A percentile compares a stretch with the other conserved stretches of the same genome.
These are phyloP conservation scores for Erodium maritimum DNA, from an alignment of 345 rosid genomes.

Conservation along the genomic window DNA sequence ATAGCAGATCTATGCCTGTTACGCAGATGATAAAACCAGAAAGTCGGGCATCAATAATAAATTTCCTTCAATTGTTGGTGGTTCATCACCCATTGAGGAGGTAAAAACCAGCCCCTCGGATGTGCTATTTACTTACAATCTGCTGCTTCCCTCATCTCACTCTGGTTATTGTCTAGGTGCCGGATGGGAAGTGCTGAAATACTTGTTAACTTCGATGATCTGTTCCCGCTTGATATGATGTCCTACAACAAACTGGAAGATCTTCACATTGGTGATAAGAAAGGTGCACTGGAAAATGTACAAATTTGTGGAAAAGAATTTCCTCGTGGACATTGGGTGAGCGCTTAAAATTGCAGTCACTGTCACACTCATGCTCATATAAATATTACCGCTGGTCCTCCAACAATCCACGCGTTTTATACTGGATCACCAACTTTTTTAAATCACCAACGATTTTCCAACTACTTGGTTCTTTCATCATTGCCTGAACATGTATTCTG, in stretches of 20 bases:
- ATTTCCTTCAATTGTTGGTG: conserved; percentile 76
- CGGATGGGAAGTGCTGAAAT: conserved; percentile 88
- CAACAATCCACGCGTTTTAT: no score
- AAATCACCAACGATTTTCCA: no score
- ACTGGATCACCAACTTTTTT: no score
- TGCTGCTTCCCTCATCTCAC: conserved; percentile 22
- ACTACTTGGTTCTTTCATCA: no score
- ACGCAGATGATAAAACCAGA: conserved; percentile 72
- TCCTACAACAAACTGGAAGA: conserved; percentile 24
- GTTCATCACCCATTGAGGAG: conserved; percentile 92
- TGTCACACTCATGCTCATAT: neutral
- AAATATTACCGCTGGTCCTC: no score
- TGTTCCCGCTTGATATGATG: conserved; percentile 41
- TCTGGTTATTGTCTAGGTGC: conserved; percentile 48
- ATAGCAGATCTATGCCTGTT: conserved; percentile 4
- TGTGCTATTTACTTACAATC: conserved; percentile 7
- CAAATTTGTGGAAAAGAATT: conserved; percentile 85
- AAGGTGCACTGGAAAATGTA: conserved; percentile 27
- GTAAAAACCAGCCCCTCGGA: conserved; percentile 22
- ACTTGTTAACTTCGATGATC: conserved; percentile 71
- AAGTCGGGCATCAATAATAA: conserved; percentile 61
- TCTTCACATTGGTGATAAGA: conserved; percentile 15
- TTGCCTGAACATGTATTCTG: no score
- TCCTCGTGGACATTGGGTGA: conserved; percentile 96
- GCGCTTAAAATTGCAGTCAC: conserved; percentile 7